These are phyloP conservation scores for Phytopythium oedochilum DNA, from an alignment of 352 stramenopile species.

Conservation along the genomic window DNA sequence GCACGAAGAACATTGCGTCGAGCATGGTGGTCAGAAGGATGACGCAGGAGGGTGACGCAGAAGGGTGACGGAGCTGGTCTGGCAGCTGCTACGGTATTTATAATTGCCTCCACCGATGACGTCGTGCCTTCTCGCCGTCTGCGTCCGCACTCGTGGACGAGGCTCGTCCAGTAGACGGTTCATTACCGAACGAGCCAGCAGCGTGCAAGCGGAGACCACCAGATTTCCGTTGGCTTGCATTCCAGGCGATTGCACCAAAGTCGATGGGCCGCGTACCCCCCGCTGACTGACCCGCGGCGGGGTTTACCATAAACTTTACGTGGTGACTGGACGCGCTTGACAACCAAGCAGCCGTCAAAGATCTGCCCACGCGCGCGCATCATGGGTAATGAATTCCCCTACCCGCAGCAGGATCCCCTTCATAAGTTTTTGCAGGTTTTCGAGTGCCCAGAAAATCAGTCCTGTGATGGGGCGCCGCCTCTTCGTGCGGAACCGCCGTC, in stretches of 20 bases:
- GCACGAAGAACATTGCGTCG: too few species aligned
- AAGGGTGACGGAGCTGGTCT: not conserved
- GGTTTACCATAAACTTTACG: too few species aligned
- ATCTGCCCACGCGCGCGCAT: constrained; percentile 1
- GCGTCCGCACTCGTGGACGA: not conserved
- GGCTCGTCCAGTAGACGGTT: not conserved
- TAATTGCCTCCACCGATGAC: not conserved
- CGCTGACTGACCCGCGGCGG: too few species aligned
- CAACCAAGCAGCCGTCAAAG: constrained; percentile 1
- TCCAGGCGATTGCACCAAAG: constrained; percentile 1
- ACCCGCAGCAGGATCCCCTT: constrained; percentile 4
- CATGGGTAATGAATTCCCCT: not conserved
- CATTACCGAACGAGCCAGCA: too few species aligned
- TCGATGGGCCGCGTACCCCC: not conserved
- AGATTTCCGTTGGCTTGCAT: constrained; percentile 3
- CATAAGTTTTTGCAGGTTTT: constrained; percentile 1
- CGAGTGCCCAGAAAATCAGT: not conserved
- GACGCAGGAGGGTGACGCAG: too few species aligned
- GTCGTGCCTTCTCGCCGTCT: constrained; percentile 1
- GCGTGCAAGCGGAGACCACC: not conserved
- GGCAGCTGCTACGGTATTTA: not conserved
- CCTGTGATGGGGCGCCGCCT: not conserved
- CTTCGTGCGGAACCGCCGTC: not conserved
- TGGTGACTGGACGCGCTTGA: too few species aligned
- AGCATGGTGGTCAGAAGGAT: too few species aligned